Percentiles rank a stretch among this genome's conserved stretches.
Evolutionary conservation across 805 yeast species (phyloP).

Genomic region (Myxozyma nipponensis): DNA sequence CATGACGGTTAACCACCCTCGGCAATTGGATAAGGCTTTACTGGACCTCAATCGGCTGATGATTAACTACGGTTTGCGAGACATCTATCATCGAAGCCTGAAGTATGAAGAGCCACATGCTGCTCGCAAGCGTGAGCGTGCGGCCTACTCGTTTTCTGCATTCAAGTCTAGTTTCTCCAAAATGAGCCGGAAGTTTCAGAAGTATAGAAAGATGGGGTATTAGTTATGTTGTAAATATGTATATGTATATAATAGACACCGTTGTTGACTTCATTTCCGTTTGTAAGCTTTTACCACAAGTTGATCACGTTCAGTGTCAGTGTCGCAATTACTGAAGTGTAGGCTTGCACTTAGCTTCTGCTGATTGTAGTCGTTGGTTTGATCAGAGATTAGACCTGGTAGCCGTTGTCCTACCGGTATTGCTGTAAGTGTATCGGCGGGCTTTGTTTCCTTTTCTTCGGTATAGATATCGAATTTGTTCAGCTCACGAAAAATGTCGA

Average conservation of each 20-base stretch:
- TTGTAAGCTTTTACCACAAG: no score
- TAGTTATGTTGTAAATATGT: neutral
- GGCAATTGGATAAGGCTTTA: neutral
- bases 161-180: slow-evolving; percentile 7
- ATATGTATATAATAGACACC: neutral
- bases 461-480: no score
- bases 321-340: no score
- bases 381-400: no score
- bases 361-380: no score
- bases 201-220: slow-evolving; percentile 20
- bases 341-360: neutral
- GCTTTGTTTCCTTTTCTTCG: no score
- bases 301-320: no score
- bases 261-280: neutral
- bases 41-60: neutral
- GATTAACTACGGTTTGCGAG: neutral
- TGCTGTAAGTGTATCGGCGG: no score
- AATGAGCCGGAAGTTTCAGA: slow-evolving; percentile 3
- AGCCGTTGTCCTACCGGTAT: no score
- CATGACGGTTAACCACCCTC: slow-evolving; percentile 2
- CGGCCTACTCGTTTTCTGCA: neutral
- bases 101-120: slow-evolving; percentile 15
- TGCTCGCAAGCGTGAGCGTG: slow-evolving; percentile 14
- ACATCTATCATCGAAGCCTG: neutral
- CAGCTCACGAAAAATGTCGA: no score